Evolutionary conservation across 2,329 filamentous ascomycete species (phyloP), one percentile per base, ranked within the genome.

Genomic region (Ophiostoma fasciatum): DNA sequence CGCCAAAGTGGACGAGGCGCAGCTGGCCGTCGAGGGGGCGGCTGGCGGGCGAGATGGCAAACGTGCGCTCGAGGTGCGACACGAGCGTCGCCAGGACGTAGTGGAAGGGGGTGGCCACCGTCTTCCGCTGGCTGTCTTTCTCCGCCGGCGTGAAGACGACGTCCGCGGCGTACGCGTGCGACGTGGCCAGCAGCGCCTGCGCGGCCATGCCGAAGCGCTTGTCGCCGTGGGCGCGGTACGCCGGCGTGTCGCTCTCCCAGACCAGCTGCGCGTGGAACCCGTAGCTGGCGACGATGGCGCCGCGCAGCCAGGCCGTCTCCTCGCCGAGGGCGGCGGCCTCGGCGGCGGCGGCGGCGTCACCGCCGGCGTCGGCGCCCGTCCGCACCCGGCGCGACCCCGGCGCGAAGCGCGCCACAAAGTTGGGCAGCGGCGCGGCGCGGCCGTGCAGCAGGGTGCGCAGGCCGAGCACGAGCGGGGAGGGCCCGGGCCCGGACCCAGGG

Each of bases 231-330:
- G 73, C 71, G 42, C 88, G 78, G 56, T 88, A 88, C 45, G 74
- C 78, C 0, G 71, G 63, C 0, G 87, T 92, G 55, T 96, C 88
- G 55, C 82, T 90, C 59, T 94, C 85, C 47, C 82, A 85, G 17
- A 96, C 84, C 4, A 96, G 67, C 28, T 78, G 76, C 21, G 87
- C 82, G 51, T 96, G 88, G 49, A 96, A 74, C 15, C 82, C 88
- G 69, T 92, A 93, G 54, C 81, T 90, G 30, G 78, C 78, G 2
- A 96, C 87, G 17, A 94, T 83, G 18, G 79, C 80, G 19, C 45
- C 87, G 48, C 80, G 70, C 18, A 79, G 60, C 31, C 56, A 54
- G 46, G 12, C 47, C 22, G 55, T 47, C n/a, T 20, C 18, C 18
- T 42, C 37, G 13, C 30, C 11, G 15, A 39, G 41, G 11, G 32